Percentiles rank a stretch among this genome's conserved stretches.
These are phyloP conservation scores for Murraya paniculata DNA, from an alignment of 345 rosid genomes.

Conservation along the genomic window DNA sequence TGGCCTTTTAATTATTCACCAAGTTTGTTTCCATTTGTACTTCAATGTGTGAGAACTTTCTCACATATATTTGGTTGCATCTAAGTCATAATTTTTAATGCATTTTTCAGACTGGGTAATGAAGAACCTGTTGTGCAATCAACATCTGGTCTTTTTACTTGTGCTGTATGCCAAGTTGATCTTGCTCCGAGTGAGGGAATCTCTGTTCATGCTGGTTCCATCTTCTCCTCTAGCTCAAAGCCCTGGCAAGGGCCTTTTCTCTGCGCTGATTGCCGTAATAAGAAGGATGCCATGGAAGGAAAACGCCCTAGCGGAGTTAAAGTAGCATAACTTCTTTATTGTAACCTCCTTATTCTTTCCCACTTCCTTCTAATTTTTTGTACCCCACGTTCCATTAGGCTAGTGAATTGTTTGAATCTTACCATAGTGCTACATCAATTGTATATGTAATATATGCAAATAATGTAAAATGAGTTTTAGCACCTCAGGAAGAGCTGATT, in stretches of 20 bases:
- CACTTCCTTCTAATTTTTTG: conserved; percentile 11
- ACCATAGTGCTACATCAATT: conserved; percentile 16
- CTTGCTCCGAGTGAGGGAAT: conserved; percentile 77
- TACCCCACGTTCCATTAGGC: conserved; percentile 15
- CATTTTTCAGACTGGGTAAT: conserved; percentile 57
- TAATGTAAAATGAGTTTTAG: conserved; percentile 30
- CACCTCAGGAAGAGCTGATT: conserved; percentile 7
- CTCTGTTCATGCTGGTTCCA: conserved; percentile 76
- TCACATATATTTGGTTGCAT: not conserved
- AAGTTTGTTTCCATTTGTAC: not conserved
- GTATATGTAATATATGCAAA: conserved; percentile 31
- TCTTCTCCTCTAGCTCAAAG: conserved; percentile 63
- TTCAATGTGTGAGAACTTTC: not conserved
- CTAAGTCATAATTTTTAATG: not conserved
- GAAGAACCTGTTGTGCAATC: conserved; percentile 38
- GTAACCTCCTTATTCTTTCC: conserved; percentile 32
- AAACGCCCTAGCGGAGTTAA: conserved; percentile 74
- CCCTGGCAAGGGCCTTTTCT: conserved; percentile 98
- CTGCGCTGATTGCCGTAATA: conserved; percentile 65
- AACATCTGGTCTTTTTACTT: conserved; percentile 63
- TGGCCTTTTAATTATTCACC: not conserved
- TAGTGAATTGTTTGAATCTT: conserved; percentile 24
- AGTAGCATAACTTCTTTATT: conserved; percentile 41
- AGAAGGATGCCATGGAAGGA: conserved; percentile 97
- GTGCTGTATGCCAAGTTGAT: conserved; percentile 82